Percentiles rank a stretch among this genome's conserved stretches.
These are phyloP conservation scores for Lachnum nothofagi DNA, from an alignment of 2,329 filamentous ascomycete species.

Conservation along the genomic window DNA sequence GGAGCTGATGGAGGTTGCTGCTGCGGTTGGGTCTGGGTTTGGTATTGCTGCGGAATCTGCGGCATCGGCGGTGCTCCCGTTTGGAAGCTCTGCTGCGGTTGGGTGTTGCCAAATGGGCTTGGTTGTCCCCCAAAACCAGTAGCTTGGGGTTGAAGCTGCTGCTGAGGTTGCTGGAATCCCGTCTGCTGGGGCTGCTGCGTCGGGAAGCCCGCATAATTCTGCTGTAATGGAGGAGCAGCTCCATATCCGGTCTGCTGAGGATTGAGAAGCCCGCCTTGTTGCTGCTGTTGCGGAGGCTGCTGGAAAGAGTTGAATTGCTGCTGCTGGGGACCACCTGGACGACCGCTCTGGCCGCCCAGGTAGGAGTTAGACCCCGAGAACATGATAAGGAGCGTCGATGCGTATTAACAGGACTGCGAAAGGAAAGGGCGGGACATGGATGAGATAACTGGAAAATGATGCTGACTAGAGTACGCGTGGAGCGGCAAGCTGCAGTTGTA, in stretches of 20 bases:
- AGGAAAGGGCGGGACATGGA: slow-evolving; percentile 1
- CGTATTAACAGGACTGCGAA: slow-evolving; percentile 16
- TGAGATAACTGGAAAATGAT: slow-evolving; percentile 9
- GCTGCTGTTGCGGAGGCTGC: slow-evolving; percentile 40
- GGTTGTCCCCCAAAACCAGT: slow-evolving; percentile 53
- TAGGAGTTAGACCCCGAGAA: slow-evolving; percentile 86
- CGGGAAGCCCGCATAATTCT: slow-evolving; percentile 30
- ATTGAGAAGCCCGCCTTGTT: slow-evolving; percentile 22
- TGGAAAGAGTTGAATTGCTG: slow-evolving; percentile 49
- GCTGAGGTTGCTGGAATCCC: slow-evolving; percentile 42
- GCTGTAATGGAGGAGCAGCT: slow-evolving; percentile 33
- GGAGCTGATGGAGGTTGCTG: slow-evolving; percentile 54
- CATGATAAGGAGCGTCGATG: slow-evolving; percentile 50
- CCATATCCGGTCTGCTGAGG: slow-evolving; percentile 32
- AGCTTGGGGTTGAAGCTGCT: slow-evolving; percentile 32
- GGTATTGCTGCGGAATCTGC: slow-evolving; percentile 32
- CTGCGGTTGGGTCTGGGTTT: slow-evolving; percentile 36
- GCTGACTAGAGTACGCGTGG: no score
- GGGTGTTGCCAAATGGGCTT: slow-evolving; percentile 37
- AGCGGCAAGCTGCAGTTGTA: background rate
- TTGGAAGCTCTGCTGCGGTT: slow-evolving; percentile 40
- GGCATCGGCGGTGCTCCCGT: slow-evolving; percentile 32
- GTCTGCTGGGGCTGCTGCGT: slow-evolving; percentile 38
- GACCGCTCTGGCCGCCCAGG: slow-evolving; percentile 71
- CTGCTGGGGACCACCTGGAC: slow-evolving; percentile 63